Percentiles rank a stretch among this genome's conserved stretches.
Evolutionary conservation across 2,329 filamentous ascomycete species (phyloP).

Genomic region (Alternaria triticimaculans): DNA sequence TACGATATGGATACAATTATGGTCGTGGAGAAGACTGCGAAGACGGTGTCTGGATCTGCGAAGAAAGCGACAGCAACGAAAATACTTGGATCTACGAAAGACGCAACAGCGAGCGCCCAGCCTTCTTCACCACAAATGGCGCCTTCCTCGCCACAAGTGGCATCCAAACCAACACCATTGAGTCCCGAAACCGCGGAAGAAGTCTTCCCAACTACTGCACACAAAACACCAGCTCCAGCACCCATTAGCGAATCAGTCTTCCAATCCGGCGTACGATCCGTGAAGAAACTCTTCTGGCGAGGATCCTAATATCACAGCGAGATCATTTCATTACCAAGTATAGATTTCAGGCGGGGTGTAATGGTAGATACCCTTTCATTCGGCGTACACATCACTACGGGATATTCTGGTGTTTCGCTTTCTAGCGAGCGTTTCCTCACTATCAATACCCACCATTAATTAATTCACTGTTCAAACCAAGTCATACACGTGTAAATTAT

Average conservation of each 20-base stretch:
- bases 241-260: constrained; percentile 6
- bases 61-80: background rate
- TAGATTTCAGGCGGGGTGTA: background rate
- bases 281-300: constrained; percentile 12
- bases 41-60: background rate
- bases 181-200: background rate
- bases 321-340: background rate
- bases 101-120: background rate
- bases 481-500: background rate
- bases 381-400: background rate
- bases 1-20: background rate
- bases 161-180: background rate
- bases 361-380: background rate
- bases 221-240: background rate
- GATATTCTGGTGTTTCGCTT: background rate
- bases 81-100: background rate
- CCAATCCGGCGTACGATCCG: constrained; percentile 11
- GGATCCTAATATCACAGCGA: background rate
- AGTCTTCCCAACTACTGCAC: background rate
- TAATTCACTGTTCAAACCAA: background rate
- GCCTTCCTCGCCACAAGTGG: background rate
- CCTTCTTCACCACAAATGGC: background rate
- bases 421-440: background rate
- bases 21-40: background rate
- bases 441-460: background rate